Evolutionary conservation across 116 monocot species (phyloP), one percentile per base, ranked within the genome.

Genomic region (Phalaenopsis hybrid): DNA sequence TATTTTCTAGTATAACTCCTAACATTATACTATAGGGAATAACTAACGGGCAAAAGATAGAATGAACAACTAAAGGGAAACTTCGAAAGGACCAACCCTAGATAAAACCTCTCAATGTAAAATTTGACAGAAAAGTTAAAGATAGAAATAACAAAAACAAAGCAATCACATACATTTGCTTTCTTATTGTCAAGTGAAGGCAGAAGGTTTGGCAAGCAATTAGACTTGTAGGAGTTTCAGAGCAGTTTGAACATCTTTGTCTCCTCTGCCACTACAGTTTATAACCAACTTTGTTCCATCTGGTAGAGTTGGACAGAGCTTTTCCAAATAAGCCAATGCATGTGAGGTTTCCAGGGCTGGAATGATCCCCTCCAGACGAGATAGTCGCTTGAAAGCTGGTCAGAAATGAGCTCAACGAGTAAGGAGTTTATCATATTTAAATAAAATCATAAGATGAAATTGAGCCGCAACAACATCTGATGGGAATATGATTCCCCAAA

Each of bases 321-420:
- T 78, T 76, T 96, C 96, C 72, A 96, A 81, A 81, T 87, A 92
- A 23, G 93, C 96, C 79, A 96, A 57, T 7, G 96, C 96, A 58
- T 96, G 96, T 4, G 93, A 96, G 13, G 96, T 96, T 81, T 96
- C 96, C 79, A 96, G 87, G 20, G 96, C 96, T 6, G 96, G 96
- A 58, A 96, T 96, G 63, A 96, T 96, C 1, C 96, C 96, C 84
- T 93, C 96, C 89, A 96, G 74, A 28, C 79, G 84, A 7, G 93
- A 91, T 28, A 96, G 43, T 21, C 90, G 79, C 83, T 90, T 87
- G 84, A 96, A 96, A 75, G 92, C 96, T 96, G 93, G 45, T 25
- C 57, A 79, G 59, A 79, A 79, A 79, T 57, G 6, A 78, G 57
- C 15, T 7, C 55, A 5, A 77, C 7, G 50, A 23, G 6, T 73